Base-by-base conservation (phyloP, 129 eudicot species). In the Arctium lappa region DNA sequence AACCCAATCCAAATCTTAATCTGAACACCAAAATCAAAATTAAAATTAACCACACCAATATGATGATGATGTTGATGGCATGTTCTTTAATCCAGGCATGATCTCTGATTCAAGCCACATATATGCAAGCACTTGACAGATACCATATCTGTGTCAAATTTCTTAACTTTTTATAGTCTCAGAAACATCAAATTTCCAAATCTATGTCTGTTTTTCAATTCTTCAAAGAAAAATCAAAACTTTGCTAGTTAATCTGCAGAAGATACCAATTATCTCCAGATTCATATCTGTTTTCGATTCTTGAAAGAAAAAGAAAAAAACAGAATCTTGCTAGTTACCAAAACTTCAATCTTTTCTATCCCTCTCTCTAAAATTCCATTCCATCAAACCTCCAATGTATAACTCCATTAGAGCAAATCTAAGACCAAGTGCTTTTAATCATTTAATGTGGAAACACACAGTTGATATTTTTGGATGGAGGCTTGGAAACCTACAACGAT, bases 101-200 rank as follows among this genome's bases (percentile, higher is more conserved):
- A 93, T 94, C 62, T 96, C 99, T n/a, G 99, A 85, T 80, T 96
- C 99, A 4, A 96, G 99, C 99, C 99, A 96, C 94, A 96, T 93
- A 83, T 90, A 85, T 31, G 99, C 87, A 72, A 96, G 96, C 56
- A 96, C 98, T 89, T 96, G 99, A 82, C 99, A 96, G 38, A 96
- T 96, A 12, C 99, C 99, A 88, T 96, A 37, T 92, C 98, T 96
- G 89, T 80, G 89, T 82, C 44, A 31, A 63, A 53, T n/a, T 78
- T 79, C 36, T 40, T 30, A 22, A 42, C 13, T 39, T 60, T 60
- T n/a, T 60, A 15, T 75, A 82, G 8, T 44, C 56, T 10, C 46
- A 73, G 53, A 82, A 60, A 65, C 31, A 31, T n/a, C 8, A 53
- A 15, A 60, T n/a, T 60, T 16, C 29, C 29, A 60, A 60, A 60